Evolutionary conservation across 441 rosid species (phyloP), one percentile per base, ranked within the genome.

Genomic region (Aleurites moluccanus): DNA sequence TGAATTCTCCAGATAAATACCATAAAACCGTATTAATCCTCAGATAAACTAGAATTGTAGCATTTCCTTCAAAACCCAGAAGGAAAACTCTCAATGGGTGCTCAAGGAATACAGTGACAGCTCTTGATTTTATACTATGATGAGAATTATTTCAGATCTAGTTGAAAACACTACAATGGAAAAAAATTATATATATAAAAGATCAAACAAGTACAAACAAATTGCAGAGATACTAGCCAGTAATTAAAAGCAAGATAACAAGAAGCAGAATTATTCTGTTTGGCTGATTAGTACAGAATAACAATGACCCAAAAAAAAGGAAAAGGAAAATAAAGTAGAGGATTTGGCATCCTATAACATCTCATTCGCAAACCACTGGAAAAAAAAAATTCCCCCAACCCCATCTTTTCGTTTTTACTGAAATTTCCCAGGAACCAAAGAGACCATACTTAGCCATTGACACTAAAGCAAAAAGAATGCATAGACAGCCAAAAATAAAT

Each of bases 131-230:
- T 61, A 61, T 3, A 60, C 72, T 25, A 27, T 13, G 69, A 79
- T 11, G 23, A 47, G 8, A 60, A 69, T 52, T 65, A 45, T 72
- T 30, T 73, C 85, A 81, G 89, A 86, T 84, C 86, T 79, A 80
- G 69, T 20, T 14, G 55, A 76, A 74, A 64, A 65, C 14, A 59
- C 35, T 57, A 33, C 23, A 64, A 33, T 28, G 23, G 9, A 21
- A 35, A 35, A 0, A 38, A 38, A 78, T n/a, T n/a, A n/a, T n/a
- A n/a, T n/a, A 57, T 61, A 71, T 20, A 68, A 42, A 20, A 75
- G 79, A 82, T 70, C 77, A 75, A 38, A 77, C 60, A 53, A 70
- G 42, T 57, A 66, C 21, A 72, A 68, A 57, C 56, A 64, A 69
- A 69, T 57, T 14, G 25, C 25, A 27, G 67, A 15, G n/a, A 27